Percentiles rank a stretch among this genome's conserved stretches.
These are phyloP conservation scores for Suillus placidus DNA, from an alignment of 768 basidiomycete species.

Conservation along the genomic window DNA sequence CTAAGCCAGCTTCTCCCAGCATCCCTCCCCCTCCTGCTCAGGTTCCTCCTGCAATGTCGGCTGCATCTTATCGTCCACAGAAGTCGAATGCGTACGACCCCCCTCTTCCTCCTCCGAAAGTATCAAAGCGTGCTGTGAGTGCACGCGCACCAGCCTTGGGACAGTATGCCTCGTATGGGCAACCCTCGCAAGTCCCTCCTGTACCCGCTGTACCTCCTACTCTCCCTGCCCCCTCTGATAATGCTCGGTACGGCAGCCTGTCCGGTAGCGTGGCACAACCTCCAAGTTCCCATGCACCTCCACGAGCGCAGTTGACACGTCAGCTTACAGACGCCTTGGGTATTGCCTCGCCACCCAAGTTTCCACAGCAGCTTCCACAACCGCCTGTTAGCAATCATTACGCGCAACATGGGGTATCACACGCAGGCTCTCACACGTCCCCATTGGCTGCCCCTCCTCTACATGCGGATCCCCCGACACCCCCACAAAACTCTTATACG, in stretches of 20 bases:
- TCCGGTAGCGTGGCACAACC: not conserved
- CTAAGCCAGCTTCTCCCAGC: conserved; percentile 23
- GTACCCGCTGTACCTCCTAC: conserved; percentile 18
- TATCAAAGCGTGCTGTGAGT: conserved; percentile 34
- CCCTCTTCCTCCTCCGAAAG: conserved; percentile 59
- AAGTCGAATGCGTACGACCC: conserved; percentile 77
- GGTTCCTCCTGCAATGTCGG: conserved; percentile 39
- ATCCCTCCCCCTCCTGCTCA: conserved; percentile 28
- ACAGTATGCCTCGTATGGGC: conserved; percentile 11
- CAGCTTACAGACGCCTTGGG: not conserved
- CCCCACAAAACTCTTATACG: not conserved
- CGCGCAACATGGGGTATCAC: not conserved
- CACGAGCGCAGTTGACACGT: conserved; percentile 1
- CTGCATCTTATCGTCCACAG: conserved; percentile 62
- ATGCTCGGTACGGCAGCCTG: not conserved
- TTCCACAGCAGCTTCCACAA: conserved; percentile 7
- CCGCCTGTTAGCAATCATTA: not conserved
- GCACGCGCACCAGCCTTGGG: conserved; percentile 21
- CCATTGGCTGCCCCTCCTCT: not conserved
- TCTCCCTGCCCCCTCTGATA: not conserved
- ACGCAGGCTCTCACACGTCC: not conserved
- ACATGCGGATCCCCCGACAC: conserved; percentile 7
- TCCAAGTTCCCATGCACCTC: conserved; percentile 12
- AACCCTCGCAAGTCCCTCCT: conserved; percentile 21
- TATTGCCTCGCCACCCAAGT: not conserved